phyloP scores from a whole-genome alignment of 2,329 filamentous ascomycete species.

The Phoma sp. region DNA sequence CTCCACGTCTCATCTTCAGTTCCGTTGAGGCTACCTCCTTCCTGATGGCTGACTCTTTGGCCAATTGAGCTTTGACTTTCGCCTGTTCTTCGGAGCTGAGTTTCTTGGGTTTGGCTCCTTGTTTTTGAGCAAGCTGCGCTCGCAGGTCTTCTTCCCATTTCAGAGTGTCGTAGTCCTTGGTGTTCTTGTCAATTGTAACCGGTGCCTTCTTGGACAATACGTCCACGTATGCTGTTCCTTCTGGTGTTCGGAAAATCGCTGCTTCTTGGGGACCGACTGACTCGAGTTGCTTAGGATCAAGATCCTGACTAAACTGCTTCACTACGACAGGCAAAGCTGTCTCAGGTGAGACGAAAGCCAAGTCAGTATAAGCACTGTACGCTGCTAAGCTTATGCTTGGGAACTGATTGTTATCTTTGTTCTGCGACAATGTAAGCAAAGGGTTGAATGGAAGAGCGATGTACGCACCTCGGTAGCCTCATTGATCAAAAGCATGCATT shows the following conservation, averaged over 20 bases:
- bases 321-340: conserved; percentile 79
- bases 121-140: conserved; percentile 88
- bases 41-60: conserved; percentile 84
- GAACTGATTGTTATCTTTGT: conserved; percentile 31
- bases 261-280: conserved; percentile 85
- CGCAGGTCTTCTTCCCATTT: conserved; percentile 97
- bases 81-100: conserved; percentile 86
- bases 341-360: conserved; percentile 92
- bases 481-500: conserved; percentile 73
- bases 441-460: conserved; percentile 2
- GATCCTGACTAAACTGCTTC: conserved; percentile 74
- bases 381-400: conserved; percentile 70
- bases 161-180: conserved; percentile 92
- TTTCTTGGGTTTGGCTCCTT: conserved; percentile 82
- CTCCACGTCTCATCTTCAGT: conserved; percentile 77
- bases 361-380: conserved; percentile 83
- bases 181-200: conserved; percentile 81
- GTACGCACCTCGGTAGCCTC: conserved; percentile 61
- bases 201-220: conserved; percentile 84
- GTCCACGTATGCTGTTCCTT: conserved; percentile 88
- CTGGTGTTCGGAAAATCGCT: conserved; percentile 89
- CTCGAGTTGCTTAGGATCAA: conserved; percentile 73
- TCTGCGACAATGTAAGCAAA: conserved; percentile 22
- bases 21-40: conserved; percentile 73
- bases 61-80: conserved; percentile 89